Base-by-base conservation (phyloP, 176 grass and related monocot species). In the Zea luxurians region DNA sequence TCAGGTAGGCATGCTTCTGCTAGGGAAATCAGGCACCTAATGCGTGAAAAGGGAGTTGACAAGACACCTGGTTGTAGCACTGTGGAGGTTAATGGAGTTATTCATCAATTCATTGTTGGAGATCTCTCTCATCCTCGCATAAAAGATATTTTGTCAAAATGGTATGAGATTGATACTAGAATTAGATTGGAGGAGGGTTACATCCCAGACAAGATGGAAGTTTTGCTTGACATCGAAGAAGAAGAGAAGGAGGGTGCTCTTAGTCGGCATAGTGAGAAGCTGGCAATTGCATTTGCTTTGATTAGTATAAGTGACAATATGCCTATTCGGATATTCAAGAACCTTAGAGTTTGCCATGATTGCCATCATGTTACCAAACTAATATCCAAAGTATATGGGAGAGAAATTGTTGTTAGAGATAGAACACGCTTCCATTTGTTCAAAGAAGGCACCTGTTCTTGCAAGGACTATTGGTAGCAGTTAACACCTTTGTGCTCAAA, bases 391-490 rank as follows among this genome's bases (percentile, higher is more conserved):
- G 74, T 90, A 64, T 90, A 90, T 48, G 61, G 62, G 34, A 61
- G 88, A 79, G 79, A 90, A 70, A 90, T 90, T 74, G 18, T 90
- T 86, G 83, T 86, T 68, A 82, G 88, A 90, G 88, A 90, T 62
- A 61, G 79, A 68, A 78, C 68, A 48, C 83, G 79, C 61, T 90
- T 86, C 83, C 79, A 90, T 86, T 74, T 90, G 68, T 90, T 90
- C 54, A 86, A 86, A 86, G 79, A 61, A 68, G 83, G 83, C 1
- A 75, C 45, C 40, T 90, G 88, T 57, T 86, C 83, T 0, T 90
- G 88, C 79, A 90, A 79, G 59, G 83, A 90, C 41, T 90, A 86
- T 48, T 90, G 83, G 88, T 86, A 74, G 80, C 59, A 73, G 37
- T 35, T 82, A 74, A 82, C 34, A 78, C 6, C 53, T 77, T 41